Evolutionary conservation across 805 yeast species (phyloP).

Genomic region (Ogataea nitratoaversa): DNA sequence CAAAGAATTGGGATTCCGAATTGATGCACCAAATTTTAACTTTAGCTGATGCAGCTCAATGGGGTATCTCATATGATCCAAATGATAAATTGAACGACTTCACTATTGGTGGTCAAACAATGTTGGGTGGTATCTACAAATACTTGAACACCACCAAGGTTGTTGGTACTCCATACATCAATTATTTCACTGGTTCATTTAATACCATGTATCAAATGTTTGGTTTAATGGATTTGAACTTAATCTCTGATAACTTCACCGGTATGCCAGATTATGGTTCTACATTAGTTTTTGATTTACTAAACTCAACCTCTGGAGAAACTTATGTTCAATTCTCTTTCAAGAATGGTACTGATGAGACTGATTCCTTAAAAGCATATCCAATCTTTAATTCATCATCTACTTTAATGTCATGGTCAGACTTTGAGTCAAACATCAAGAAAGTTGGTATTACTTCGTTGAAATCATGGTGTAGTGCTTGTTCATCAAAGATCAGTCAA

Average conservation of each 20-base stretch:
- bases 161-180: slow-evolving; percentile 34
- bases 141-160: slow-evolving; percentile 35
- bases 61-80: slow-evolving; percentile 33
- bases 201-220: slow-evolving; percentile 40
- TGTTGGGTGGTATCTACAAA: slow-evolving; percentile 32
- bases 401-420: slow-evolving; percentile 33
- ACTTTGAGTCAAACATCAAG: slow-evolving; percentile 29
- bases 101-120: slow-evolving; percentile 40
- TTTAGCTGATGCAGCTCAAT: slow-evolving; percentile 38
- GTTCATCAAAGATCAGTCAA: slow-evolving; percentile 30
- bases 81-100: slow-evolving; percentile 25
- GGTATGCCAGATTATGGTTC: slow-evolving; percentile 47
- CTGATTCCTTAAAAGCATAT: slow-evolving; percentile 30
- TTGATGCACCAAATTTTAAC: slow-evolving; percentile 28
- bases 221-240: slow-evolving; percentile 33
- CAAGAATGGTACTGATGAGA: slow-evolving; percentile 41
- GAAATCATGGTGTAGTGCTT: slow-evolving; percentile 37
- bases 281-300: slow-evolving; percentile 41
- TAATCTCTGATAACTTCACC: slow-evolving; percentile 35
- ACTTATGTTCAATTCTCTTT: slow-evolving; percentile 40
- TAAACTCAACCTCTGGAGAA: slow-evolving; percentile 25
- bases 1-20: slow-evolving; percentile 30
- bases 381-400: slow-evolving; percentile 35
- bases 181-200: slow-evolving; percentile 43
- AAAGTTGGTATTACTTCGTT: slow-evolving; percentile 26